Base-by-base conservation (phyloP, 768 basidiomycete genomes). In the Dentipellis sp. region DNA sequence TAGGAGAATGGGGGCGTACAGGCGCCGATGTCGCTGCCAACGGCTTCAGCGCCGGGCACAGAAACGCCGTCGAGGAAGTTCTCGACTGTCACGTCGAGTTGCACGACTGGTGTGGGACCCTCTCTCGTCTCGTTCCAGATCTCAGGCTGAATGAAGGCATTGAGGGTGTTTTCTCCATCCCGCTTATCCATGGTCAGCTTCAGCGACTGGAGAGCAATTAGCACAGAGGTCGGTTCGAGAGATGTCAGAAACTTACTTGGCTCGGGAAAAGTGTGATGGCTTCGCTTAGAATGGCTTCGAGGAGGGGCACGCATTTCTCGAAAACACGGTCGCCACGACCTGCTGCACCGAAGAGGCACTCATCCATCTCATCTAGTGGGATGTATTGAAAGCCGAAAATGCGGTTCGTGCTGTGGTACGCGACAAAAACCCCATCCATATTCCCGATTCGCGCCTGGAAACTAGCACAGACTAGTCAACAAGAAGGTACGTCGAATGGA, bases 351-450 rank as follows among this genome's bases (percentile, higher is more conserved):
- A 85, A 94, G 1, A 97, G 67, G 14, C 80, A 77, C 42, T 78
- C 74, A 59, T 98, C 95, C 86, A 99, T 92, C 66, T 95, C 91
- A 47, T 79, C 75, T 47, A 95, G 71, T 1, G 93, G 79, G 34
- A 95, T 71, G 65, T 98, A 99, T 68, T 97, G 92, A 75, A 97
- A 97, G 1, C 95, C 95, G 63, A 93, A 93, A 51, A 97, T 80
- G 16, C 80, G 78, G 7, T 81, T 80, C 0, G 91, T 94, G 59
- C 95, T 97, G 65, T 92, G 90, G 65, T 89, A 91, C 19, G 91
- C 84, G 39, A 92, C 82, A 57, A 93, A 76, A 8, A 97, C 86
- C 14, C 95, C 95, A 65, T 97, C 94, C 95, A 98, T 98, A 65
- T 86, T 83, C 9, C 95, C 95, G 58, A 99, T 98, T 4, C 95